These are phyloP conservation scores for Calocybe indica DNA, from an alignment of 768 basidiomycete genomes.

Conservation along the genomic window DNA sequence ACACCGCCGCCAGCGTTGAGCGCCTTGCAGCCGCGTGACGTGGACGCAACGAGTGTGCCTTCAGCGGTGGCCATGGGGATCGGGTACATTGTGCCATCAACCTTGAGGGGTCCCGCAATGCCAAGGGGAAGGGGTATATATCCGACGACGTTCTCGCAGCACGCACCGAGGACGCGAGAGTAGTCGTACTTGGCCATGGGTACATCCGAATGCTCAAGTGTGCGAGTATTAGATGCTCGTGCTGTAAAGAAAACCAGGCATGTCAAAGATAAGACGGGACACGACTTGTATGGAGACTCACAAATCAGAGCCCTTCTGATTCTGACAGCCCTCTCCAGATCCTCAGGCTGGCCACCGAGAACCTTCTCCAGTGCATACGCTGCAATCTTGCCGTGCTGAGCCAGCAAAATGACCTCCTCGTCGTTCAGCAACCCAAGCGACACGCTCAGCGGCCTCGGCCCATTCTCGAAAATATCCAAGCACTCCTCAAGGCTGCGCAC, in stretches of 20 bases:
- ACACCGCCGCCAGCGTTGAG: conserved; percentile 96
- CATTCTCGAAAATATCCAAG: conserved; percentile 73
- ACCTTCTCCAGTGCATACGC: conserved; percentile 96
- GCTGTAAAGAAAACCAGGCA: conserved; percentile 37
- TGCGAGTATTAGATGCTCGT: conserved; percentile 77
- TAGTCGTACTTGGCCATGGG: conserved; percentile 90
- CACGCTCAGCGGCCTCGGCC: conserved; percentile 53
- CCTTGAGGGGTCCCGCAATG: conserved; percentile 89
- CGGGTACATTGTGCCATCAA: conserved; percentile 79
- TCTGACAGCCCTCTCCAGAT: conserved; percentile 80
- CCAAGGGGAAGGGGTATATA: conserved; percentile 96
- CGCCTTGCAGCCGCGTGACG: conserved; percentile 96
- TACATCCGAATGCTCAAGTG: conserved; percentile 77
- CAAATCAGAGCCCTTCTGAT: conserved; percentile 88
- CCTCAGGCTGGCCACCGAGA: conserved; percentile 53
- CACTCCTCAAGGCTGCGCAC: conserved; percentile 68
- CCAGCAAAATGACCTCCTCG: conserved; percentile 86
- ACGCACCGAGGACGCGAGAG: conserved; percentile 88
- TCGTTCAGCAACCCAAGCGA: conserved; percentile 68
- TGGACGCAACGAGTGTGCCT: conserved; percentile 95
- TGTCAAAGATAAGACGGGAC: background rate
- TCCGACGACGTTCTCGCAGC: conserved; percentile 98
- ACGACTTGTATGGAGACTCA: conserved; percentile 34
- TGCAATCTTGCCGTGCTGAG: conserved; percentile 89
- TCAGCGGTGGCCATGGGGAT: conserved; percentile 99